These are phyloP conservation scores for Acanthochlamys bracteata DNA, from an alignment of 106 monocot genomes.

Conservation along the genomic window DNA sequence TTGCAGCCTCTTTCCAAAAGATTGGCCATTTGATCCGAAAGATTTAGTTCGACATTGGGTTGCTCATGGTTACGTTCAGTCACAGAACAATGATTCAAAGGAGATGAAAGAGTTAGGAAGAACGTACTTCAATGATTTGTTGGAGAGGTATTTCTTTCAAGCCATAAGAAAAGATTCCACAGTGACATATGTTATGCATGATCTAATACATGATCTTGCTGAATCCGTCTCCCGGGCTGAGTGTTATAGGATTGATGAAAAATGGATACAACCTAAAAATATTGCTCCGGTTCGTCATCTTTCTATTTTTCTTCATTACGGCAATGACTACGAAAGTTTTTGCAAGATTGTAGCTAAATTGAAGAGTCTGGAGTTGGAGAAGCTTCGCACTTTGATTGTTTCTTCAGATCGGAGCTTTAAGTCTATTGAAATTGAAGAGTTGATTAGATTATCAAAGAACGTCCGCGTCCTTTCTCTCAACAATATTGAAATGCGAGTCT, in stretches of 20 bases:
- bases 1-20: constrained; percentile 22
- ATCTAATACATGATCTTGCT: constrained; percentile 28
- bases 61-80: constrained; percentile 14
- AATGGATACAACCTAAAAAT: not conserved
- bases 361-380: not conserved
- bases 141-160: constrained; percentile 6
- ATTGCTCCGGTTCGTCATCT: not conserved
- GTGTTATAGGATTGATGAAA: not conserved
- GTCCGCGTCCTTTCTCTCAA: not conserved
- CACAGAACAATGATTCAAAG: not conserved
- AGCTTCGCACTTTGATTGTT: not conserved
- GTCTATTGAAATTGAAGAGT: not conserved
- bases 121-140: constrained; percentile 9
- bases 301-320: not conserved
- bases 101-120: constrained; percentile 1
- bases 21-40: not conserved
- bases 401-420: not conserved
- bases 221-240: constrained; percentile 1
- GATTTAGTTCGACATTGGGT: constrained; percentile 17
- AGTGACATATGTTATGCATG: constrained; percentile 15
- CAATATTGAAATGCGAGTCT: not conserved
- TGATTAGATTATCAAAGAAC: not conserved
- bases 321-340: not conserved
- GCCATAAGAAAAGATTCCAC: not conserved
- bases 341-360: not conserved